These are phyloP conservation scores for Stephanodiscus minutulus DNA, from an alignment of 108 stramenopile species.

Conservation along the genomic window DNA sequence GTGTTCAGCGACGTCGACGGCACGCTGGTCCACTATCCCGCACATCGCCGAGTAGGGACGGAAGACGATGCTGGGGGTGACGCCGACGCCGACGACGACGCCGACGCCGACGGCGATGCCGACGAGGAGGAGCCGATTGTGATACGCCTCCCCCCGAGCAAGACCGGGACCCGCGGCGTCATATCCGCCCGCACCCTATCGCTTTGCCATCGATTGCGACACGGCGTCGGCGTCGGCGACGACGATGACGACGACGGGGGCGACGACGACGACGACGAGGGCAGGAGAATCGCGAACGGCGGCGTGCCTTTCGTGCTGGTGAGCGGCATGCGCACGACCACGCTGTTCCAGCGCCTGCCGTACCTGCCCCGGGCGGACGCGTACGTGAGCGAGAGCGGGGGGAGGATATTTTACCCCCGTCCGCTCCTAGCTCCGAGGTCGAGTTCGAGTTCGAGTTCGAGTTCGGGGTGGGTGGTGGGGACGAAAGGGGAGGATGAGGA, in stretches of 20 bases:
- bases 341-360: slow-evolving; percentile 72
- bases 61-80: not conserved
- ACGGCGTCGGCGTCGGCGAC: not conserved
- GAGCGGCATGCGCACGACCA: slow-evolving; percentile 84
- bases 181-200: slow-evolving; percentile 50
- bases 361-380: slow-evolving; percentile 79
- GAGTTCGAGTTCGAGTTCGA: not conserved
- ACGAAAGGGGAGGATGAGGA: not conserved
- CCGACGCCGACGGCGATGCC: not conserved
- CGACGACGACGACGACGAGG: not conserved
- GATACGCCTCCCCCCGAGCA: slow-evolving; percentile 57
- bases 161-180: slow-evolving; percentile 70
- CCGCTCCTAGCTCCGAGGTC: not conserved
- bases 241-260: not conserved
- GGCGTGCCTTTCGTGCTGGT: slow-evolving; percentile 61
- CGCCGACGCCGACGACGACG: not conserved
- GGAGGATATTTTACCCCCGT: slow-evolving; percentile 75
- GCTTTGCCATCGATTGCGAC: slow-evolving; percentile 54
- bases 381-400: slow-evolving; percentile 76
- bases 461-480: not conserved
- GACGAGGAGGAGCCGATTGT: not conserved
- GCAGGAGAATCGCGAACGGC: too few species aligned
- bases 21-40: slow-evolving; percentile 80
- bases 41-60: not conserved
- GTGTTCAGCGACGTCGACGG: slow-evolving; percentile 85